A percentile compares a stretch with the other conserved stretches of the same genome.
Evolutionary conservation across 2,329 filamentous ascomycete species (phyloP).

Genomic region (Lomentospora prolificans): DNA sequence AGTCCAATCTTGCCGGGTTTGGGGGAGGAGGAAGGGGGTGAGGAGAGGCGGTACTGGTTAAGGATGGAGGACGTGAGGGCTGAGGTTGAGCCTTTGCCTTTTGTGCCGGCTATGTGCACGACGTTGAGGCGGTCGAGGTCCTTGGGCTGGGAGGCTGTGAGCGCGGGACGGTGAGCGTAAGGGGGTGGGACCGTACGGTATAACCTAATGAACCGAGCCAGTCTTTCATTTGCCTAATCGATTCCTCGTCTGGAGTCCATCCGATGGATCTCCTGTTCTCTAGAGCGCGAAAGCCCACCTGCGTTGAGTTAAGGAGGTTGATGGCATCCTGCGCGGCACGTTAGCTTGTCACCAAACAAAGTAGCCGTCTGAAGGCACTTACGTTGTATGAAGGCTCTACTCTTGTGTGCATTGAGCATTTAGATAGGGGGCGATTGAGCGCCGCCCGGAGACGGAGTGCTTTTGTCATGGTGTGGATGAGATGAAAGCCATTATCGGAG

Average conservation of each 20-base stretch:
- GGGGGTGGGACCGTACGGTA: slow-evolving; percentile 30
- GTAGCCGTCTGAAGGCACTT: too few relatives aligned
- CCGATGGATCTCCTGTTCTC: slow-evolving; percentile 70
- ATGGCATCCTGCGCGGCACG: slow-evolving; percentile 86
- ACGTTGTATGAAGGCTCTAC: slow-evolving; percentile 45
- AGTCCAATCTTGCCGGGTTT: slow-evolving; percentile 45
- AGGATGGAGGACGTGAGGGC: slow-evolving; percentile 58
- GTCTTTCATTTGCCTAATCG: slow-evolving; percentile 69
- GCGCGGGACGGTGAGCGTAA: not conserved
- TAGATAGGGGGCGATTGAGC: not conserved
- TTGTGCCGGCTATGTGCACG: slow-evolving; percentile 65
- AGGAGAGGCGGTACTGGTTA: slow-evolving; percentile 31
- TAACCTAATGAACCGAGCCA: slow-evolving; percentile 75
- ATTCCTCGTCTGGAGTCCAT: slow-evolving; percentile 54
- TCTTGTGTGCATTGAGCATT: slow-evolving; percentile 14
- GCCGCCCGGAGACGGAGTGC: not conserved
- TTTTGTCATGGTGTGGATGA: not conserved
- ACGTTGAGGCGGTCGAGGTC: slow-evolving; percentile 55
- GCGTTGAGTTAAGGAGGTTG: slow-evolving; percentile 75
- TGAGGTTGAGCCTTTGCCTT: slow-evolving; percentile 66
- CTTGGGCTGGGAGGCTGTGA: slow-evolving; percentile 18
- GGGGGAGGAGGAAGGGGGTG: slow-evolving; percentile 13
- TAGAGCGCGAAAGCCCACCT: slow-evolving; percentile 76
- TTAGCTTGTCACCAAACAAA: too few relatives aligned
- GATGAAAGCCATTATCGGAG: too few relatives aligned